These are phyloP conservation scores for Carex cristatella DNA, from an alignment of 176 grass and related monocot genomes.

Conservation along the genomic window DNA sequence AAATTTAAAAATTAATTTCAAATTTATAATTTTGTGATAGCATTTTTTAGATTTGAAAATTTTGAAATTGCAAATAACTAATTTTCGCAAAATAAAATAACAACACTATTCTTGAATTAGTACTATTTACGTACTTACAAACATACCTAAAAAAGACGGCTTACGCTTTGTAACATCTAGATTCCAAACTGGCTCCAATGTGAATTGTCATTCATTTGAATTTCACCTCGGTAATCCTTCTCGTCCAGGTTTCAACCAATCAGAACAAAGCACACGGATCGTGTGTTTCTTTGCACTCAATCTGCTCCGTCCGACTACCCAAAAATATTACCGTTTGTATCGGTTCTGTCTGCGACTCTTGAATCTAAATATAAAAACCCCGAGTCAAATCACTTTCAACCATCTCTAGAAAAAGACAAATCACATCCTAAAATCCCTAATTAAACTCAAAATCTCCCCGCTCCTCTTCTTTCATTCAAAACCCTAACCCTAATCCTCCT, in stretches of 20 bases:
- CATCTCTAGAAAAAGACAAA: neutral
- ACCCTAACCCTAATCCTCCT: constrained; percentile 33
- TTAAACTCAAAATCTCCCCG: neutral
- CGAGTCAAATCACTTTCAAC: neutral
- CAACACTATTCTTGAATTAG: no score
- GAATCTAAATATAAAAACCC: neutral
- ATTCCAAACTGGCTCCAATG: no score
- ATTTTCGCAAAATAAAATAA: no score
- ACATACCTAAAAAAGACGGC: no score
- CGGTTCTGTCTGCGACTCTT: neutral
- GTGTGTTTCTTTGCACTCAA: neutral
- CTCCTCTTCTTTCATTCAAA: neutral
- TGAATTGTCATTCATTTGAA: no score
- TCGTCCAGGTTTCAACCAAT: neutral
- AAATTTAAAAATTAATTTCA: no score
- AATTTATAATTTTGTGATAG: no score
- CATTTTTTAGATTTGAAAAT: no score
- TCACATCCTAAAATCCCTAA: neutral
- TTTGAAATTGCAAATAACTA: no score
- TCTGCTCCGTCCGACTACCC: neutral
- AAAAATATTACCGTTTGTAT: neutral
- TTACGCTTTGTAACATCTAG: no score
- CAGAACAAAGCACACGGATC: neutral
- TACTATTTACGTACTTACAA: no score
- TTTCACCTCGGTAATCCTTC: neutral